Conservation (phyloP, 2,329 filamentous ascomycete genomes). For the Aphanoascus verrucosus region DNA sequence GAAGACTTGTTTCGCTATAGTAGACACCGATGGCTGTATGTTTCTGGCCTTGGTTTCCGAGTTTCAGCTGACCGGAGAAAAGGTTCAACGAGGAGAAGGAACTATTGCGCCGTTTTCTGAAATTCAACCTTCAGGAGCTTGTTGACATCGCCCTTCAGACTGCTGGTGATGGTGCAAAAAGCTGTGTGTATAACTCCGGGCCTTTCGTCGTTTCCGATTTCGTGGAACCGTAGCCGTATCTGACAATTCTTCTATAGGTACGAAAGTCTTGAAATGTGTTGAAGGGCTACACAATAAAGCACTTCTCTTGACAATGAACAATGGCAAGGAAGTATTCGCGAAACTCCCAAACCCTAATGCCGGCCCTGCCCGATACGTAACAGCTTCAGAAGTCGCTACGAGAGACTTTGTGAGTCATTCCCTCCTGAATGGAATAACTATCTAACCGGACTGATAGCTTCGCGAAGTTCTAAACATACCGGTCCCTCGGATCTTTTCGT, state of each 20-base stretch:
- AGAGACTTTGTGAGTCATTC: slow-evolving; percentile 19
- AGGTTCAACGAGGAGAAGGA: slow-evolving; percentile 24
- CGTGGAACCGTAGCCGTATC: background rate
- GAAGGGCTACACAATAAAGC: slow-evolving; percentile 29
- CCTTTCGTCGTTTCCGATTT: background rate
- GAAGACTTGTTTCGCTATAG: slow-evolving; percentile 21
- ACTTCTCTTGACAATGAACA: slow-evolving; percentile 28
- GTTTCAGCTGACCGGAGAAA: background rate
- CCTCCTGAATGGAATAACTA: background rate
- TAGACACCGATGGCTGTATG: slow-evolving; percentile 21
- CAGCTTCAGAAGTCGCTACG: slow-evolving; percentile 23
- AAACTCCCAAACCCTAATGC: slow-evolving; percentile 25
- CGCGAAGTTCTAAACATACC: slow-evolving; percentile 15
- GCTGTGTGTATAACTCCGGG: slow-evolving; percentile 19
- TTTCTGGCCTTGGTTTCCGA: background rate
- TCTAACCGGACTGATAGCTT: background rate
- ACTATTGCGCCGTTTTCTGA: slow-evolving; percentile 22
- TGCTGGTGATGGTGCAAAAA: slow-evolving; percentile 21
- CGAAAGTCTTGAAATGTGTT: slow-evolving; percentile 22
- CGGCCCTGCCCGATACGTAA: slow-evolving; percentile 17
- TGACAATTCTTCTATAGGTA: slow-evolving; percentile 17
- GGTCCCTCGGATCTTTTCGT: slow-evolving; percentile 13
- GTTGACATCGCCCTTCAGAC: slow-evolving; percentile 20
- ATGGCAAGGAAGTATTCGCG: slow-evolving; percentile 23
- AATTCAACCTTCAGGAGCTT: slow-evolving; percentile 23